Conservation (phyloP, 495 filamentous ascomycete genomes). For the Cenococcum geophilum region DNA sequence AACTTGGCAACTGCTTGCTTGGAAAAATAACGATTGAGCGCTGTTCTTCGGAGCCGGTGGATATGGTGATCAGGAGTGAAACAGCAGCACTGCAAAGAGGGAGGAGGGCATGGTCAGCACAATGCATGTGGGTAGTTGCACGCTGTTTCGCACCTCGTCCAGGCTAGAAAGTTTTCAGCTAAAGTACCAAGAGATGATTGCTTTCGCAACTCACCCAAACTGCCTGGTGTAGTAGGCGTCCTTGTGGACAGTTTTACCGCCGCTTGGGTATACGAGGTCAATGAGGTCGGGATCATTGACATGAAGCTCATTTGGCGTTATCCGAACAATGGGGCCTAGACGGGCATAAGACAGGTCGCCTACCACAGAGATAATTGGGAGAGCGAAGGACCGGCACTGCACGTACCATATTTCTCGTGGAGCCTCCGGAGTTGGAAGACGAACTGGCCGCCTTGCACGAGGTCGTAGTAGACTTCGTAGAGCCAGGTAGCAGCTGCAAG, state of each 20-base stretch:
- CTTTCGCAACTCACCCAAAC: too few species aligned
- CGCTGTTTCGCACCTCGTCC: too few species aligned
- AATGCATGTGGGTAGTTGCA: too few species aligned
- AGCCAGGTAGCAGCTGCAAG: slow-evolving; percentile 25
- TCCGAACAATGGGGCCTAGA: slow-evolving; percentile 13
- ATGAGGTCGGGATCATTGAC: slow-evolving; percentile 15
- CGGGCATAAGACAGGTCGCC: too few species aligned
- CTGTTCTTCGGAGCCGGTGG: not conserved
- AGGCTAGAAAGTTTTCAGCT: too few species aligned
- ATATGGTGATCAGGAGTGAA: not conserved
- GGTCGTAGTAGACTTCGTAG: slow-evolving; percentile 33
- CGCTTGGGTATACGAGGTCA: slow-evolving; percentile 8
- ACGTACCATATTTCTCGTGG: slow-evolving; percentile 25
- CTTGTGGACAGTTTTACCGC: too few species aligned
- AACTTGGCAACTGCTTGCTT: not conserved
- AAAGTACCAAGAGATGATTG: too few species aligned
- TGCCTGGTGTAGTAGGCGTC: too few species aligned
- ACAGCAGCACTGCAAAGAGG: too few species aligned
- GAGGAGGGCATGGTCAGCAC: too few species aligned
- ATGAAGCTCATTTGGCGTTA: slow-evolving; percentile 18
- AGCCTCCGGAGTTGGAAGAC: slow-evolving; percentile 16
- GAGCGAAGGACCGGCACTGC: too few species aligned
- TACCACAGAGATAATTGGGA: too few species aligned
- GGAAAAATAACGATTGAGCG: not conserved
- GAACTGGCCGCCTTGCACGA: slow-evolving; percentile 16